These are phyloP conservation scores for Scedosporium aurantiacum DNA, from an alignment of 2,329 filamentous ascomycete species.

Conservation along the genomic window DNA sequence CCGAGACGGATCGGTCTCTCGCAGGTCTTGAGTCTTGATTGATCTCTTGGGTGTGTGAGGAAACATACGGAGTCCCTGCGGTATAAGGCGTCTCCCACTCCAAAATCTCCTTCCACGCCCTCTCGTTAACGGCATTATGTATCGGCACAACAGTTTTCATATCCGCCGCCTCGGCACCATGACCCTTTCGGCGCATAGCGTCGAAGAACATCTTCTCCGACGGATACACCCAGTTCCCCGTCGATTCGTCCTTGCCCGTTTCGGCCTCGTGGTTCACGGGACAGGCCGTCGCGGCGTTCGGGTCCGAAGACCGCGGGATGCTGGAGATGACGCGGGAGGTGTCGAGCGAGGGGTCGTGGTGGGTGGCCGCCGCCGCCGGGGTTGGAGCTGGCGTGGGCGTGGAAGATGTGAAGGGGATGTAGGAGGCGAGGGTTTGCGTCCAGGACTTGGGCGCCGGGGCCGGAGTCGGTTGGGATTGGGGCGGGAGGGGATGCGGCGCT, in stretches of 20 bases:
- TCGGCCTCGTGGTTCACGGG: constrained; percentile 71
- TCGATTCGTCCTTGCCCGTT: constrained; percentile 54
- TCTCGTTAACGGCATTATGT: constrained; percentile 96
- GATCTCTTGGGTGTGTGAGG: no score
- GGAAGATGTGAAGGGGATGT: constrained; percentile 28
- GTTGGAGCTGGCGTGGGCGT: constrained; percentile 7
- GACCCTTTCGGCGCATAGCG: constrained; percentile 84
- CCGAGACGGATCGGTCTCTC: background rate
- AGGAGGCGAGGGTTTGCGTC: constrained; percentile 29
- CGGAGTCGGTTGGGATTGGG: constrained; percentile 19
- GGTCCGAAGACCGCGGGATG: constrained; percentile 55
- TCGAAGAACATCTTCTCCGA: constrained; percentile 97
- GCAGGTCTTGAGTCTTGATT: no score
- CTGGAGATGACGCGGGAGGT: constrained; percentile 64
- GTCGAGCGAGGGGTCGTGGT: constrained; percentile 33
- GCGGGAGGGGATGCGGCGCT: constrained; percentile 18
- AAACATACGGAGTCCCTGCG: constrained; percentile 41
- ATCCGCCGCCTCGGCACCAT: constrained; percentile 58
- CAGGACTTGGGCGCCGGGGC: constrained; percentile 34
- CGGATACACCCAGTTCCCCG: constrained; percentile 94
- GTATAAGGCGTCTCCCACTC: constrained; percentile 69
- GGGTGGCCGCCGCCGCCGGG: constrained; percentile 8
- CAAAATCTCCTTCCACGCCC: constrained; percentile 86
- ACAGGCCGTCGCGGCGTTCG: constrained; percentile 20
- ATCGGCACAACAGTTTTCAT: constrained; percentile 93